Percentiles rank a stretch among this genome's conserved stretches.
These are phyloP conservation scores for Salvia sclarea DNA, from an alignment of 305 asterid species.

Conservation along the genomic window DNA sequence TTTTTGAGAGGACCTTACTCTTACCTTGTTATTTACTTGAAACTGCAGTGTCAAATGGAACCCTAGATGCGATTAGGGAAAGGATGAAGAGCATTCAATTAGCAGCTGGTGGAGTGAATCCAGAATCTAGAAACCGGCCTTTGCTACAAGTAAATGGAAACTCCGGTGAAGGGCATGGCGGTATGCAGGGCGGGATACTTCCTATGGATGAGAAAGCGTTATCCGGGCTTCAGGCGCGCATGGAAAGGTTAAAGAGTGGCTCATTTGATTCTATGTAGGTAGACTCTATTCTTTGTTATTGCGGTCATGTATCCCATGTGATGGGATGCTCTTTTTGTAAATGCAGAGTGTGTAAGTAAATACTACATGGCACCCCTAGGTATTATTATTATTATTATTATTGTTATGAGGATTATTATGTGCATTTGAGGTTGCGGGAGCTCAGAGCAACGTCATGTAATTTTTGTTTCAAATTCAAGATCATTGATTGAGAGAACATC, in stretches of 20 bases:
- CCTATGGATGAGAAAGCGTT: slow-evolving; percentile 99
- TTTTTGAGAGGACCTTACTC: neutral
- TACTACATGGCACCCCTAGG: slow-evolving; percentile 3
- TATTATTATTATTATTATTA: slow-evolving; percentile 3
- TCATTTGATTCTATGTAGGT: slow-evolving; percentile 69
- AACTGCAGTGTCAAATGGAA: slow-evolving; percentile 81
- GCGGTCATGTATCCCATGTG: slow-evolving; percentile 33
- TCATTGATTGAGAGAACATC: slow-evolving; percentile 21
- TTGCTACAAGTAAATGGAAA: slow-evolving; percentile 60
- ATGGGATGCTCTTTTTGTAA: slow-evolving; percentile 40
- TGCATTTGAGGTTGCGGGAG: slow-evolving; percentile 22
- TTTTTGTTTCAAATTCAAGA: slow-evolving; percentile 30
- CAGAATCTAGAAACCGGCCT: slow-evolving; percentile 65
- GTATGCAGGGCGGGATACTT: slow-evolving; percentile 64
- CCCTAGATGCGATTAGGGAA: slow-evolving; percentile 96
- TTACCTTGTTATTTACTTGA: neutral
- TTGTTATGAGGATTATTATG: no score
- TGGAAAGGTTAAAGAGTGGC: slow-evolving; percentile 95
- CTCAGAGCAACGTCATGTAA: slow-evolving; percentile 30
- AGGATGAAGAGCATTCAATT: slow-evolving; percentile 97
- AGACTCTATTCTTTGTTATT: slow-evolving; percentile 34
- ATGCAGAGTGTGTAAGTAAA: slow-evolving; percentile 25
- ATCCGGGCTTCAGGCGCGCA: slow-evolving; percentile 98
- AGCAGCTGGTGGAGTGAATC: slow-evolving; percentile 71
- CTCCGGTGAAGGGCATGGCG: slow-evolving; percentile 43